These are phyloP conservation scores for Pseudogymnoascus sp. DNA, from an alignment of 2,329 filamentous ascomycete species.

Conservation along the genomic window DNA sequence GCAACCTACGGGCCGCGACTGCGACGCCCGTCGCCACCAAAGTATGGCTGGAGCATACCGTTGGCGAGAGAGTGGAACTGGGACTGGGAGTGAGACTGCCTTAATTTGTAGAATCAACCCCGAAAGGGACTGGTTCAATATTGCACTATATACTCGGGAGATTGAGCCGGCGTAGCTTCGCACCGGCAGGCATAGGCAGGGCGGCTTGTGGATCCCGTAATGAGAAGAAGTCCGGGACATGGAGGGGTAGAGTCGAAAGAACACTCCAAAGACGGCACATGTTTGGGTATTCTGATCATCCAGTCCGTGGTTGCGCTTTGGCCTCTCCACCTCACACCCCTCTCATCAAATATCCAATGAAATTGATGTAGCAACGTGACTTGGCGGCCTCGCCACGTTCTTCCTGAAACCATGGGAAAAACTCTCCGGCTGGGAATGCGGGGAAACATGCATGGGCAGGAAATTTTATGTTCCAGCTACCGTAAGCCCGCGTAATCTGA, in stretches of 20 bases:
- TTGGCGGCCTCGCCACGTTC: background rate
- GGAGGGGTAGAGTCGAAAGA: background rate
- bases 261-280: background rate
- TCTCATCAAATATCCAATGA: background rate
- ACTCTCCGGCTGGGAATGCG: background rate
- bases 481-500: background rate
- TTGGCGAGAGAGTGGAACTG: background rate
- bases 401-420: background rate
- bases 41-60: background rate
- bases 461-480: background rate
- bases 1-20: background rate
- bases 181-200: background rate
- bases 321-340: background rate
- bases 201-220: conserved; percentile 1
- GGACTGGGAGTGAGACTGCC: background rate
- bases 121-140: background rate
- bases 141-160: background rate
- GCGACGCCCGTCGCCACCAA: background rate
- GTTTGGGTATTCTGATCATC: background rate
- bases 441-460: background rate
- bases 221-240: background rate
- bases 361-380: background rate
- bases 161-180: background rate
- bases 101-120: background rate
- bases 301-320: background rate